Percentiles rank a stretch among this genome's conserved stretches.
These are phyloP conservation scores for Gentiana macrophylla DNA, from an alignment of 257 asterid species.

Conservation along the genomic window DNA sequence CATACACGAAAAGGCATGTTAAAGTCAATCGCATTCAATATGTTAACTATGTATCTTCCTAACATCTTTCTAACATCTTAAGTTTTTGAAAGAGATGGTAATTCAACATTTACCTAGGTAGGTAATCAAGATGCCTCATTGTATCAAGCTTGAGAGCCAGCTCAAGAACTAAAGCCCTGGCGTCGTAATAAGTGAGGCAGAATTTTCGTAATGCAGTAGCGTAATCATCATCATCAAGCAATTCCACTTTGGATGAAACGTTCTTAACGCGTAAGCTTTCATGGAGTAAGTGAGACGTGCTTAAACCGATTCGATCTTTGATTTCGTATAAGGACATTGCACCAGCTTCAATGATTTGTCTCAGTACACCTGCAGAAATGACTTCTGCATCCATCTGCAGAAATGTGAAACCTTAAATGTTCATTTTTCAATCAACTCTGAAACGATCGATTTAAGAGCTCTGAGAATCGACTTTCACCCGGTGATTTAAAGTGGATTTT, in stretches of 20 bases:
- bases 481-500: too few relatives aligned
- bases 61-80: too few relatives aligned
- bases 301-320: conserved; percentile 49
- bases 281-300: conserved; percentile 73
- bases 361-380: conserved; percentile 70
- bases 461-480: too few relatives aligned
- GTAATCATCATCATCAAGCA: conserved; percentile 55
- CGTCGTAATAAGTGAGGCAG: conserved; percentile 82
- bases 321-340: conserved; percentile 48
- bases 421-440: background rate
- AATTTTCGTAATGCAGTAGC: conserved; percentile 68
- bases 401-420: conserved; percentile 6
- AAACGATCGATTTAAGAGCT: too few relatives aligned
- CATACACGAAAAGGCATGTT: too few relatives aligned
- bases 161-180: conserved; percentile 74
- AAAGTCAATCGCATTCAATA: too few relatives aligned
- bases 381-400: conserved; percentile 94
- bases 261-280: conserved; percentile 69
- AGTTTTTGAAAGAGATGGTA: too few relatives aligned
- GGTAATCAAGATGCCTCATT: conserved; percentile 72
- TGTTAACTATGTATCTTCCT: too few relatives aligned
- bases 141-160: conserved; percentile 73
- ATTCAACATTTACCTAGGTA: conserved; percentile 47
- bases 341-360: conserved; percentile 60
- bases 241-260: conserved; percentile 53